Evolutionary conservation across 169 alveolate species (phyloP), one percentile per base, ranked within the genome.

Genomic region (Cystoisospora suis): DNA sequence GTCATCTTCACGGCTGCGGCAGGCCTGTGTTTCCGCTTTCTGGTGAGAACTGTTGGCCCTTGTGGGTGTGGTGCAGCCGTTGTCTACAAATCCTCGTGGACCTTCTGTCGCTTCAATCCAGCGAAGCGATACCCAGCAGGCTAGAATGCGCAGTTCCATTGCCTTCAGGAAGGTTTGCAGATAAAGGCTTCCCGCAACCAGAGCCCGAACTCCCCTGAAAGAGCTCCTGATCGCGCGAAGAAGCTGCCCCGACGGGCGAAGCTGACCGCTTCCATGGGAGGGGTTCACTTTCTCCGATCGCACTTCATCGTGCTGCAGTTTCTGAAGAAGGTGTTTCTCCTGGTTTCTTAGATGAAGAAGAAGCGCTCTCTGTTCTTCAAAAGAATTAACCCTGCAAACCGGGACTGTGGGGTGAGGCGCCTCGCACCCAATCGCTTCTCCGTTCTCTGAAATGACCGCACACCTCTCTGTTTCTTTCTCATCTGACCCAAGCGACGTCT

Each of bases 331-430:
- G 6, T 65, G 40, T 20, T 65, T 44, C 77, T 65, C 77, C 34
- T 65, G 77, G 9, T 44, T 65, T 34, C 83, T 46, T 32, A 40
- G 27, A 17, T 72, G 32, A 12, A n/a, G 83, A 46, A 72, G 83
- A 46, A 72, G 83, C 83, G 83, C 83, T 53, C 42, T 34, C 83
- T 72, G 83, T 38, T 72, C 58, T 53, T 38, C 58, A 46, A 72
- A 17, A n/a, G 53, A 72, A 72, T 12, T 12, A 53, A 12, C 23
- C 65, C 12, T 53, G 65, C n/a, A n/a, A n/a, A n/a, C n/a, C n/a
- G n/a, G n/a, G n/a, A n/a, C n/a, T n/a, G n/a, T n/a, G n/a, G n/a
- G n/a, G n/a, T n/a, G n/a, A n/a, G n/a, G n/a, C n/a, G n/a, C n/a
- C n/a, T n/a, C n/a, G n/a, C n/a, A n/a, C n/a, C n/a, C n/a, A n/a